Conservation (phyloP, 106 monocot genomes). For the Ottelia alismoides region DNA sequence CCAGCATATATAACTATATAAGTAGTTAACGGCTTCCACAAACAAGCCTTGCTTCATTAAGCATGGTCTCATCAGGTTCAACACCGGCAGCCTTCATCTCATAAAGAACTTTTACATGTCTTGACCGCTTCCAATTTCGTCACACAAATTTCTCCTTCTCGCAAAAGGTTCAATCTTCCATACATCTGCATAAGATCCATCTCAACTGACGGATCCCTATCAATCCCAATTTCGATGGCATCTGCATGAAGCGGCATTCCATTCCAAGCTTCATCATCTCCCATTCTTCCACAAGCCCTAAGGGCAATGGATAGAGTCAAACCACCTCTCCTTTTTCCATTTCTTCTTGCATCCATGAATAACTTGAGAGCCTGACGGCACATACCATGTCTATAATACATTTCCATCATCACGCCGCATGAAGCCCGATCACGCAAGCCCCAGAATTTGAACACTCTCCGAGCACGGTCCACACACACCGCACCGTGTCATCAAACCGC, state of each 20-base stretch:
- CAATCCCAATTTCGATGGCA: constrained; percentile 32
- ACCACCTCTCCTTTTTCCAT: constrained; percentile 12
- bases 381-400: constrained; percentile 11
- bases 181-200: constrained; percentile 51
- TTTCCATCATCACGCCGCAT: constrained; percentile 1
- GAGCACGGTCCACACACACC: constrained; percentile 3
- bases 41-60: not conserved
- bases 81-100: constrained; percentile 43
- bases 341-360: constrained; percentile 29
- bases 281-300: constrained; percentile 22
- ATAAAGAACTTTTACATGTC: constrained; percentile 21
- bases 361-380: constrained; percentile 17
- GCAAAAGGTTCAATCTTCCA: constrained; percentile 19
- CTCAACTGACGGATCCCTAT: constrained; percentile 19
- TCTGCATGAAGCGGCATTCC: constrained; percentile 39
- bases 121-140: constrained; percentile 1
- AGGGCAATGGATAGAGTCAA: constrained; percentile 19
- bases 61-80: constrained; percentile 15
- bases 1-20: too few relatives aligned
- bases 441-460: constrained; percentile 12
- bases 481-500: constrained; percentile 23
- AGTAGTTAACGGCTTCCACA: too few relatives aligned
- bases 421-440: not conserved
- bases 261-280: constrained; percentile 6
- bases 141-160: constrained; percentile 29